These are phyloP conservation scores for Termitomyces sp. DNA, from an alignment of 1,284 basidiomycete species.

Conservation along the genomic window DNA sequence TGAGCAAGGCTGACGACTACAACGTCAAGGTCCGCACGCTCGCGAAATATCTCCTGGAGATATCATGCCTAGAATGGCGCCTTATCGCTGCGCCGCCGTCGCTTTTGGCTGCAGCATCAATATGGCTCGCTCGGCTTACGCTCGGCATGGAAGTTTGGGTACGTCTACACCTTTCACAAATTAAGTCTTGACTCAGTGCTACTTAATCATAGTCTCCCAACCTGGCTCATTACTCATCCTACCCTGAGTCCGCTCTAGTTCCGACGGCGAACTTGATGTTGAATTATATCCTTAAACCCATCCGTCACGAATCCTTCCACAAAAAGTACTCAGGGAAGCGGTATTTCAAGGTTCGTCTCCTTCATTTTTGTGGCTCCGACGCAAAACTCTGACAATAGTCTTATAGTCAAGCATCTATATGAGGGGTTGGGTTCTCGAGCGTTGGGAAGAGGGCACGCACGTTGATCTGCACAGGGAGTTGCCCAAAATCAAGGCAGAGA, in stretches of 20 bases:
- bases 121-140: slow-evolving; percentile 86
- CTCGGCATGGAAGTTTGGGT: slow-evolving; percentile 87
- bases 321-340: slow-evolving; percentile 84
- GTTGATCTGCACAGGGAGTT: slow-evolving; percentile 43
- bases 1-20: slow-evolving; percentile 96
- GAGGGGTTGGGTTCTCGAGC: slow-evolving; percentile 51
- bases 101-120: slow-evolving; percentile 81
- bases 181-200: slow-evolving; percentile 10
- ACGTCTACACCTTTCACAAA: slow-evolving; percentile 26
- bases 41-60: slow-evolving; percentile 92
- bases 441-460: slow-evolving; percentile 44
- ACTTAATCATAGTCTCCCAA: slow-evolving; percentile 66
- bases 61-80: slow-evolving; percentile 83
- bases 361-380: not conserved
- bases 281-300: slow-evolving; percentile 81
- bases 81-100: slow-evolving; percentile 82
- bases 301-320: slow-evolving; percentile 72
- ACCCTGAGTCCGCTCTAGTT: slow-evolving; percentile 79
- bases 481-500: slow-evolving; percentile 35
- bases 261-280: slow-evolving; percentile 92
- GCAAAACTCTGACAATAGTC: not conserved
- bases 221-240: slow-evolving; percentile 89
- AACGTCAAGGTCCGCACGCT: slow-evolving; percentile 89
- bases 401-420: slow-evolving; percentile 55
- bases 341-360: slow-evolving; percentile 68